Conservation (phyloP, 345 rosid genomes). For the Corchorus capsularis region DNA sequence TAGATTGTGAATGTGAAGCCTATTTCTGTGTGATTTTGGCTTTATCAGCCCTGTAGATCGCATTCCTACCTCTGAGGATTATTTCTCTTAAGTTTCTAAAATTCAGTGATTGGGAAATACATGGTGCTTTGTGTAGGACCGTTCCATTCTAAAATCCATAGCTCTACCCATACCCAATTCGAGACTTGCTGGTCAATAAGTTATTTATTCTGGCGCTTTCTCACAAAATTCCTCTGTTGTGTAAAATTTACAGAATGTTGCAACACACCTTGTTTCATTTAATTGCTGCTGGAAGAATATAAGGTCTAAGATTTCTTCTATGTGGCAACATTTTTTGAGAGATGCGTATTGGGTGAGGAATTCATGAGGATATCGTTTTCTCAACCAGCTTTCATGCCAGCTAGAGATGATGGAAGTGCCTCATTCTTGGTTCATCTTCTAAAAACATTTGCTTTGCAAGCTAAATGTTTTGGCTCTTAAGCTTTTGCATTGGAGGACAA, state of each 20-base stretch:
- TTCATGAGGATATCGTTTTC: not conserved
- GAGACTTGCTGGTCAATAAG: not conserved
- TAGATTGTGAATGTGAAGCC: conserved; percentile 57
- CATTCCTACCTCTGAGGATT: not conserved
- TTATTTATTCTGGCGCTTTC: not conserved
- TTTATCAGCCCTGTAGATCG: not conserved
- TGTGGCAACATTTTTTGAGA: not conserved
- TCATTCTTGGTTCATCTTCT: not conserved
- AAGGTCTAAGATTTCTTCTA: not conserved
- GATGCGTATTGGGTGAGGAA: not conserved
- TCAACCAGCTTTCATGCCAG: not conserved
- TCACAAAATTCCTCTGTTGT: not conserved
- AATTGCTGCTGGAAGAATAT: not conserved
- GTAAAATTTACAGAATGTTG: not conserved
- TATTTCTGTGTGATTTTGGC: not conserved
- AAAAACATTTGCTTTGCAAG: not conserved
- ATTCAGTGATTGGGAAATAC: not conserved
- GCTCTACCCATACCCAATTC: not conserved
- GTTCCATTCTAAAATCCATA: not conserved
- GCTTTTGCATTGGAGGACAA: not conserved
- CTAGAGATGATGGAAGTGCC: not conserved
- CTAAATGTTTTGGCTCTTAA: not conserved
- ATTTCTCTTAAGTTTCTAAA: not conserved
- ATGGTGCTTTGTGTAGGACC: not conserved
- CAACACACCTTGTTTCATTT: not conserved